Evolutionary conservation across 345 rosid species (phyloP).

Genomic region (Bretschneidera sinensis): DNA sequence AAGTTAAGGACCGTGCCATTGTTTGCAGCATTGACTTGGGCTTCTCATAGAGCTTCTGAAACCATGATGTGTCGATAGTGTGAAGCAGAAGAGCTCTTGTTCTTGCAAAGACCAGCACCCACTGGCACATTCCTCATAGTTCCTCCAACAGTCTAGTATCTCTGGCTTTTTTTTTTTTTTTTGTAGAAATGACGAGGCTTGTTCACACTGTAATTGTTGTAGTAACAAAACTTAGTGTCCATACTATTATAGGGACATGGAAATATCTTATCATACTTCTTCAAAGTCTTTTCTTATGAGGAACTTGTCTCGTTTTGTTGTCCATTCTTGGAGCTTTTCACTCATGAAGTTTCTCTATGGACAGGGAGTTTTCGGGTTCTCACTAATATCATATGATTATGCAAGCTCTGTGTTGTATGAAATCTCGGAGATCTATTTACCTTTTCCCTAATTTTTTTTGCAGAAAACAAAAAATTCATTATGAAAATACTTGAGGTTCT

Average conservation of each 20-base stretch:
- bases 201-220: constrained; percentile 78
- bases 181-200: constrained; percentile 92
- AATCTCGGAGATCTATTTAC: too few species aligned
- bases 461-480: too few species aligned
- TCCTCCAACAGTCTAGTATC: constrained; percentile 95
- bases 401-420: too few species aligned
- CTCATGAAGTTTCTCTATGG: constrained; percentile 29
- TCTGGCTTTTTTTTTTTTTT: constrained; percentile 79
- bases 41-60: constrained; percentile 38
- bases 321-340: constrained; percentile 30
- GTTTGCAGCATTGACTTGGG: constrained; percentile 29
- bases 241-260: constrained; percentile 81
- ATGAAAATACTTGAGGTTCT: too few species aligned
- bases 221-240: constrained; percentile 88
- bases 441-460: too few species aligned
- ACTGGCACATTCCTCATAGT: constrained; percentile 79
- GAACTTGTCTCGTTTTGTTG: constrained; percentile 41
- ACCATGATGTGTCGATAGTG: constrained; percentile 39
- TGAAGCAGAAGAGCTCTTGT: constrained; percentile 45
- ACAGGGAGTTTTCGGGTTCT: constrained; percentile 23
- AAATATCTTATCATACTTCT: constrained; percentile 64
- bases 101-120: constrained; percentile 86
- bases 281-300: constrained; percentile 34
- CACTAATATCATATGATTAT: constrained; percentile 22
- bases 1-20: constrained; percentile 49